Conservation (phyloP, 352 stramenopile species). For the Phytophthora citrophthora region DNA sequence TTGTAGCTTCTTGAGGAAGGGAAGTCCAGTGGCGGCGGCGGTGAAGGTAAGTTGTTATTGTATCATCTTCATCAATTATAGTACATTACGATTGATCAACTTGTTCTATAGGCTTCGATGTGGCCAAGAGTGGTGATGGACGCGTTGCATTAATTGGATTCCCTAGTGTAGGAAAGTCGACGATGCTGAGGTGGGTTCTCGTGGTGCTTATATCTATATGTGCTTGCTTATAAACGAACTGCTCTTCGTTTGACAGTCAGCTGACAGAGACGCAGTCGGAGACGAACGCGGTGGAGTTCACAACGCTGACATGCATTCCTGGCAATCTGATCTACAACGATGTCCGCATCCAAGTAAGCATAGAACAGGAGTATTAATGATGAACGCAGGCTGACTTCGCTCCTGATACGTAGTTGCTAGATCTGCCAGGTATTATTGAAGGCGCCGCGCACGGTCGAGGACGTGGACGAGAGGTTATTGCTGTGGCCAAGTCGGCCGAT, state of each 20-base stretch:
- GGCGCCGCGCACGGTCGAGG: conserved; percentile 98
- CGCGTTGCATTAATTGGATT: conserved; percentile 98
- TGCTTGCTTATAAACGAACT: neutral
- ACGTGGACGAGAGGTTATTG: conserved; percentile 98
- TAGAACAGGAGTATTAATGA: neutral
- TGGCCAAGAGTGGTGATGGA: conserved; percentile 95
- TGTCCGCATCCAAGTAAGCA: conserved; percentile 93
- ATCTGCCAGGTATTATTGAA: conserved; percentile 99
- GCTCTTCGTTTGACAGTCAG: conserved; percentile 54
- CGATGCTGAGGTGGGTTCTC: conserved; percentile 70
- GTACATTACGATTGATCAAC: too few relatives aligned
- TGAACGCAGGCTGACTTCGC: neutral
- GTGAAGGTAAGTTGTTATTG: conserved; percentile 58
- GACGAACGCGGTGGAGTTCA: conserved; percentile 98
- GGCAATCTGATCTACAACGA: conserved; percentile 97
- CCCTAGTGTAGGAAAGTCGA: conserved; percentile 90
- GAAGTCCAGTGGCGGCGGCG: conserved; percentile 74
- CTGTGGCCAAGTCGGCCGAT: conserved; percentile 98
- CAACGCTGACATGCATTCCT: conserved; percentile 98
- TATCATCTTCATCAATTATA: too few relatives aligned
- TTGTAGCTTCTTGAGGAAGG: conserved; percentile 82
- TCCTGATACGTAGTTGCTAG: conserved; percentile 84
- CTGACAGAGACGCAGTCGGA: conserved; percentile 97
- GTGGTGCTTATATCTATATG: neutral
- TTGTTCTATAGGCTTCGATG: conserved; percentile 88